Base-by-base conservation (phyloP, 306 rosid species). In the Prunus fruticosa region DNA sequence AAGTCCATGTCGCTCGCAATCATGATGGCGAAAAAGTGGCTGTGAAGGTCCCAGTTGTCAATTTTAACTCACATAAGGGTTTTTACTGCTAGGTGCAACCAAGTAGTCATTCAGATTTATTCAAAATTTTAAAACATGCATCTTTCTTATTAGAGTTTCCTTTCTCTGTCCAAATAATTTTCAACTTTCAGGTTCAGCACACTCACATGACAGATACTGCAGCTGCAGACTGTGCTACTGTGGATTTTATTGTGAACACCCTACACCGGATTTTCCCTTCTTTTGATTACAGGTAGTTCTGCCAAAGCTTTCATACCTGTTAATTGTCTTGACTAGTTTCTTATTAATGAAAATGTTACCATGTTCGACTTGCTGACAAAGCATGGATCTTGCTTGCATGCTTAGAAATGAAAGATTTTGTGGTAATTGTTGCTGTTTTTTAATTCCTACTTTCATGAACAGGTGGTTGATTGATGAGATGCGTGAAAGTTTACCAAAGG, bases 401-500 rank as follows among this genome's bases (percentile, higher is more conserved):
- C 14, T 74, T 32, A 67, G 27, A 73, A 51, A 51, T 76, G 60
- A 76, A 73, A 1, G 15, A 10, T 41, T 47, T 65, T 58, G 64
- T 68, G 78, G 56, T 78, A 64, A 58, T 83, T 18, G 20, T 27
- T 81, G 25, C 62, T 76, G 70, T 62, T 22, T 77, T 73, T 15
- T 47, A 27, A 60, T 69, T 72, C 68, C 62, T 80, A 47, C 69
- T 51, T 81, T 82, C 60, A 73, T 77, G 65, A 76, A 74, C 84
- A 95, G 98, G 84, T 95, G 98, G 98, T 79, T 95, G 91, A 63
- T 95, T 86, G 98, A 90, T 71, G 98, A 95, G 85, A 88, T 95
- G 20, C 76, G 73, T 62, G 98, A 95, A 79, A 95, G 96, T 87
- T 84, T 95, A 81, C 96, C 97, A 49, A 87, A 92, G 93, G 97